Evolutionary conservation across 495 filamentous ascomycete species (phyloP).

Genomic region (Astrocystis sublimbata): DNA sequence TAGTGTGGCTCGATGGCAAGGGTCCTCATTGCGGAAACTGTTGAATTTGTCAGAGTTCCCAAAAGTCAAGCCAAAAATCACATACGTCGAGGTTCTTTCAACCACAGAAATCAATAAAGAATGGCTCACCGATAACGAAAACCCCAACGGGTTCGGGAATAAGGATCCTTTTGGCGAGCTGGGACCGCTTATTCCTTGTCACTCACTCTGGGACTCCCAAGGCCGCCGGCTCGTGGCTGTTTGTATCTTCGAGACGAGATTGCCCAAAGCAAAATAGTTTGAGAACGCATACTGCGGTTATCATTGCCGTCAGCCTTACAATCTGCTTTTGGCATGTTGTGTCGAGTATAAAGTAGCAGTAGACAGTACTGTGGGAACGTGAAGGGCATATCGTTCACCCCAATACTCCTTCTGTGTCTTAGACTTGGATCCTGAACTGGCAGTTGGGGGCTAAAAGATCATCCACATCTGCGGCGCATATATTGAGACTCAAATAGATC

Average conservation of each 20-base stretch:
- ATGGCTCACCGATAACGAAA: too few relatives aligned
- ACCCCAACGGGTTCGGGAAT: not conserved
- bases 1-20: not conserved
- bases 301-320: not conserved
- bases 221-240: slow-evolving; percentile 28
- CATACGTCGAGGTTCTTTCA: slow-evolving; percentile 22
- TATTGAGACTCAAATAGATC: not conserved
- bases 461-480: not conserved
- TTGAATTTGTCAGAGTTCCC: not conserved
- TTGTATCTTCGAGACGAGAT: slow-evolving; percentile 27
- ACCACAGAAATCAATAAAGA: too few relatives aligned
- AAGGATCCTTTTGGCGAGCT: slow-evolving; percentile 4
- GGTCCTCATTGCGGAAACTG: not conserved
- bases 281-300: not conserved
- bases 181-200: slow-evolving; percentile 29
- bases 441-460: not conserved
- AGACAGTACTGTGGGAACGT: not conserved
- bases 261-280: not conserved
- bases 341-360: not conserved
- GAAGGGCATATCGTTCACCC: not conserved
- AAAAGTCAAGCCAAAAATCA: slow-evolving; percentile 23
- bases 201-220: slow-evolving; percentile 31
- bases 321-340: not conserved
- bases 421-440: not conserved
- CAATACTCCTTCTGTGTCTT: not conserved